Evolutionary conservation across 1,284 basidiomycete species (phyloP), one percentile per base, ranked within the genome.

Genomic region (Ganoderma boninense): DNA sequence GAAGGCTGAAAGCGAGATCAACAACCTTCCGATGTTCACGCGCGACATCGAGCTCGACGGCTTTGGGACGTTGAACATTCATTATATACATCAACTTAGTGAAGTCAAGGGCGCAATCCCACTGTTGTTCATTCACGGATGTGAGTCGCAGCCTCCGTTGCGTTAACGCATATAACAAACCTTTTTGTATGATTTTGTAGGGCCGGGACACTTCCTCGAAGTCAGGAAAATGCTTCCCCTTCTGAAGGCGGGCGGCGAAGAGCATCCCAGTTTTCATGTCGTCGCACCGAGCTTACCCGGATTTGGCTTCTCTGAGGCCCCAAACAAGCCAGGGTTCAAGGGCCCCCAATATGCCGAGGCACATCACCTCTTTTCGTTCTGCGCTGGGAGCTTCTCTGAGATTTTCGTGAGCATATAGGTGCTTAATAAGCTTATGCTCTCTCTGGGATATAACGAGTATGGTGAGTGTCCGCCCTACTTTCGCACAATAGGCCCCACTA

Each of bases 121-220:
- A 0, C 67, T 85, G 7, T 73, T 86, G 26, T 86, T 82, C 68
- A 80, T 83, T 16, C 85, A 86, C 35, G 85, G 84, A 40, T 85
- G 85, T 84, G 70, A 49, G 84, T 80, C 6, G 16, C 32, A 20
- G 14, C 18, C 26, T 2, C 18, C 0, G 32, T 38, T 7, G 2
- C 10, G 32, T 38, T 2, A 23, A 8, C 1, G 56, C 8, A 35
- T 10, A 3, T 35, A 11, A 59, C 18, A 7, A 5, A 38, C 56
- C 10, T 16, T 1, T 10, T 49, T 43, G 42, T 43, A 2, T 14
- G 11, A 20, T 7, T 10, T 63, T 10, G n/a, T 43, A 91, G 90
- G 90, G 90, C 89, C 90, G 0, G 89, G 90, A 43, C 82, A 83
- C 68, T 90, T 90, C 74, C 75, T 87, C 42, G 89, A 91, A 79